Percentiles rank a stretch among this genome's conserved stretches.
These are phyloP conservation scores for Phoma sp. DNA, from an alignment of 2,329 filamentous ascomycete genomes.

Conservation along the genomic window DNA sequence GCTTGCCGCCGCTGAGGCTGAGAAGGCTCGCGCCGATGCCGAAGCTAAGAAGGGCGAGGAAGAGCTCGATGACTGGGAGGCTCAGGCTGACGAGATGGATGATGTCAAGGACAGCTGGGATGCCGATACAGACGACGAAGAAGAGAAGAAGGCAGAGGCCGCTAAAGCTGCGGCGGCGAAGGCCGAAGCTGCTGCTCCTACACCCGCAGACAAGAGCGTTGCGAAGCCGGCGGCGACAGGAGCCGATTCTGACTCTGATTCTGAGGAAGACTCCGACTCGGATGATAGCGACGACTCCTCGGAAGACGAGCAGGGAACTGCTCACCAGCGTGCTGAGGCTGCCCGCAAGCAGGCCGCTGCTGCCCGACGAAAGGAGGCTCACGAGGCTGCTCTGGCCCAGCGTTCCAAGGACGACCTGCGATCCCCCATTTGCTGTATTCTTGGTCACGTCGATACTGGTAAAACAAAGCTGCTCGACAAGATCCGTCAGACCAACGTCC, in stretches of 20 bases:
- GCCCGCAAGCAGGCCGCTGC: conserved; percentile 87
- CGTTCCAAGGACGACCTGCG: conserved; percentile 93
- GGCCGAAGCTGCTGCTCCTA: conserved; percentile 29
- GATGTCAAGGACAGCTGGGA: conserved; percentile 96
- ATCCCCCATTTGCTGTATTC: conserved; percentile 98
- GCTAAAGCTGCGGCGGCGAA: conserved; percentile 42
- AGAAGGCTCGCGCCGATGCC: conserved; percentile 60
- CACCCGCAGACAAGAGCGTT: conserved; percentile 11
- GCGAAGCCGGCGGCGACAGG: conserved; percentile 14
- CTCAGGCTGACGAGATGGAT: conserved; percentile 73
- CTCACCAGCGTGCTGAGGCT: conserved; percentile 72
- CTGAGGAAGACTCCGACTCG: conserved; percentile 43
- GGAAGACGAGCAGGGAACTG: conserved; percentile 76
- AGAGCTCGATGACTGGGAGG: conserved; percentile 84
- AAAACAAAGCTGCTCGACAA: conserved; percentile 99
- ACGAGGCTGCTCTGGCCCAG: conserved; percentile 89
- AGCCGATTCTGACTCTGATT: conserved; percentile 47
- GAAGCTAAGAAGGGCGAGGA: conserved; percentile 68
- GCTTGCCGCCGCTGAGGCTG: conserved; percentile 77
- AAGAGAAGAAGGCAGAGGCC: conserved; percentile 47
- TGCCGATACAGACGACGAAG: conserved; percentile 77
- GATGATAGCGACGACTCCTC: conserved; percentile 68
- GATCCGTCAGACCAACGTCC: conserved; percentile 96
- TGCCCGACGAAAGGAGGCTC: conserved; percentile 84
- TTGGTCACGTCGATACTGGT: conserved; percentile 99